Base-by-base conservation (phyloP, 2,329 filamentous ascomycete genomes). In the Alternaria metachromatica region DNA sequence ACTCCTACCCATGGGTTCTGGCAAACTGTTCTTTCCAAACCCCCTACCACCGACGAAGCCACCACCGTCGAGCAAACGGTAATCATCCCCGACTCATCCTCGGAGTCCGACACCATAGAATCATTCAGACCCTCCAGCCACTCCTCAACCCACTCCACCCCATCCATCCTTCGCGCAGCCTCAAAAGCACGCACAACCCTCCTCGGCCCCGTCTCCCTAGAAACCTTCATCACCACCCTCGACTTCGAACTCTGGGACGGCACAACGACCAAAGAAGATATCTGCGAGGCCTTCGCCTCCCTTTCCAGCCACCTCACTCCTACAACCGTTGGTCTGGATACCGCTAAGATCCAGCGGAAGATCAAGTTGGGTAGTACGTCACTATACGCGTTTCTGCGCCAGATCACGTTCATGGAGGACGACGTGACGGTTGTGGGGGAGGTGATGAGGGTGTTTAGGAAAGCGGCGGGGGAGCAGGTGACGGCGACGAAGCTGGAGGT, bases 241-340 rank as follows among this genome's bases (percentile, higher is more conserved):
- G 13, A 44, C 20, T 58, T 66, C 18, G 53, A 51, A 30, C 20
- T 20, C 8, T 18, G 15, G 7, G 43, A 60, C 28, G 54, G 55
- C 12, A 55, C 49, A 2, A 58, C 57, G 9, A 58, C 57, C 15
- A 66, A 63, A 15, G 12, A 45, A 1, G 43, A 49, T 8, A 23
- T 60, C 28, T 58, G 56, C 33, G 20, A 54, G 4, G 21, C 60
- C 3, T 66, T 66, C 21, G 37, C 48, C 4, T 41, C n/a, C 11
- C 8, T 58, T 5, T 10, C 28, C 4, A 5, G 8, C 13, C 28
- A 18, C 11, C 33, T 8, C 33, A 11, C 30, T 9, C 11, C 15
- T 1, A 11, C 30, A 3, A 20, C 11, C 1, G 3, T 15, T 15
- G 9, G n/a, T 3, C 15, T 58, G 6, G 28, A 58, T 12, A 41